Conservation (phyloP, 768 basidiomycete species). For the Pleurotus platypus region DNA sequence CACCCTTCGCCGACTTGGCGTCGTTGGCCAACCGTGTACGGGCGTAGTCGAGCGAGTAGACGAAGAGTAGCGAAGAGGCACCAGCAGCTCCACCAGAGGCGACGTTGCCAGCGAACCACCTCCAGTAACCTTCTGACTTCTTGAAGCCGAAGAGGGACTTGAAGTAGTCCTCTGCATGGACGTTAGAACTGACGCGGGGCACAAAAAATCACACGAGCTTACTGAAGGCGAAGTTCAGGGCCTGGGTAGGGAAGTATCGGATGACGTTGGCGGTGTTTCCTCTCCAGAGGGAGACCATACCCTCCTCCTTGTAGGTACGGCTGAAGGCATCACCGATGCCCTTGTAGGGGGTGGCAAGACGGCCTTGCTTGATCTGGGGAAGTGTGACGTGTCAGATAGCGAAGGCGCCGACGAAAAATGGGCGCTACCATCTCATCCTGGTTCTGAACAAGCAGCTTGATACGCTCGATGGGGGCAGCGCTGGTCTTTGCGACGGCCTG, state of each 20-base stretch:
- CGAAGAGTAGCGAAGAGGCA: slow-evolving; percentile 97
- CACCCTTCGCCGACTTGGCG: slow-evolving; percentile 92
- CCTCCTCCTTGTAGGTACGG: slow-evolving; percentile 94
- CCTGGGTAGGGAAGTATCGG: slow-evolving; percentile 99
- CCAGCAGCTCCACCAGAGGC: slow-evolving; percentile 99
- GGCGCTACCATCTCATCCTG: slow-evolving; percentile 97
- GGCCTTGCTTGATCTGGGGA: slow-evolving; percentile 95
- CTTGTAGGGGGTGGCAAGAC: slow-evolving; percentile 95
- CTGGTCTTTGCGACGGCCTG: slow-evolving; percentile 98
- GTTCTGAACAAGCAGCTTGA: slow-evolving; percentile 97
- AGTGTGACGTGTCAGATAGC: slow-evolving; percentile 30
- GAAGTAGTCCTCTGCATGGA: slow-evolving; percentile 86
- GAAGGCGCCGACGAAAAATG: slow-evolving; percentile 4
- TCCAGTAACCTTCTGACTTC: slow-evolving; percentile 97
- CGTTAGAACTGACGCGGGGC: neutral
- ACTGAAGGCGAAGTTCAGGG: slow-evolving; percentile 99
- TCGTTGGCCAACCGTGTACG: slow-evolving; percentile 99
- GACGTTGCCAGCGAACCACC: slow-evolving; percentile 97
- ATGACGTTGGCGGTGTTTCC: slow-evolving; percentile 99
- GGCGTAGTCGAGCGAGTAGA: slow-evolving; percentile 99
- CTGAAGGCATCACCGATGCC: slow-evolving; percentile 88
- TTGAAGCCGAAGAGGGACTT: slow-evolving; percentile 99
- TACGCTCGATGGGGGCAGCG: slow-evolving; percentile 99
- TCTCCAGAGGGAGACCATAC: slow-evolving; percentile 93
- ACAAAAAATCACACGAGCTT: slow-evolving; percentile 28